phyloP scores from a whole-genome alignment of 202 grass and related monocot genomes.

The Schoenoplectus tabernaemontani region DNA sequence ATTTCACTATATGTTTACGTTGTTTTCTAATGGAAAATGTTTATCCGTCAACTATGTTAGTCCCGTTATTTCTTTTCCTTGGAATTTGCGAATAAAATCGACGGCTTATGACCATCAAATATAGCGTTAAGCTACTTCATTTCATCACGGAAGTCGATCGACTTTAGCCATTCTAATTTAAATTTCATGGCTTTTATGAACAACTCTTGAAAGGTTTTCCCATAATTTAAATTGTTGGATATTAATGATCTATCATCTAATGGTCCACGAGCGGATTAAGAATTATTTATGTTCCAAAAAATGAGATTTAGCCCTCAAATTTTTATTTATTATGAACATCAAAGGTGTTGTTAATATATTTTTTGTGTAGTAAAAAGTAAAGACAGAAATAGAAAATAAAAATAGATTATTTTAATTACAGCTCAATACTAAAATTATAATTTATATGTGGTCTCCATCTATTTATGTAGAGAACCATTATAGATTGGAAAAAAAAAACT shows the following conservation, averaged over 20 bases:
- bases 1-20: constrained; percentile 1
- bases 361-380: no score
- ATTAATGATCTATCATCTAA: not conserved
- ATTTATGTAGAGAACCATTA: no score
- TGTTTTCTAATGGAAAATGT: constrained; percentile 15
- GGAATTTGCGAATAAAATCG: not conserved
- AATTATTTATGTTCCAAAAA: no score
- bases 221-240: not conserved
- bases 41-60: not conserved
- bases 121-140: not conserved
- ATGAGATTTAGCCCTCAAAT: no score
- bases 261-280: not conserved
- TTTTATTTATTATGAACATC: no score
- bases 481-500: no score
- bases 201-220: not conserved
- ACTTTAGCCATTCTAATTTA: not conserved
- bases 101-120: no score
- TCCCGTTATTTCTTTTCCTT: not conserved
- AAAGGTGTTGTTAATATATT: no score
- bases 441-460: no score
- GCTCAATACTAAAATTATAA: no score
- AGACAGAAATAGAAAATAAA: no score
- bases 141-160: not conserved
- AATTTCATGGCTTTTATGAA: not conserved
- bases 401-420: no score